A percentile compares a stretch with the other conserved stretches of the same genome.
These are phyloP conservation scores for Coffea eugenioides DNA, from an alignment of 257 asterid genomes.

Conservation along the genomic window DNA sequence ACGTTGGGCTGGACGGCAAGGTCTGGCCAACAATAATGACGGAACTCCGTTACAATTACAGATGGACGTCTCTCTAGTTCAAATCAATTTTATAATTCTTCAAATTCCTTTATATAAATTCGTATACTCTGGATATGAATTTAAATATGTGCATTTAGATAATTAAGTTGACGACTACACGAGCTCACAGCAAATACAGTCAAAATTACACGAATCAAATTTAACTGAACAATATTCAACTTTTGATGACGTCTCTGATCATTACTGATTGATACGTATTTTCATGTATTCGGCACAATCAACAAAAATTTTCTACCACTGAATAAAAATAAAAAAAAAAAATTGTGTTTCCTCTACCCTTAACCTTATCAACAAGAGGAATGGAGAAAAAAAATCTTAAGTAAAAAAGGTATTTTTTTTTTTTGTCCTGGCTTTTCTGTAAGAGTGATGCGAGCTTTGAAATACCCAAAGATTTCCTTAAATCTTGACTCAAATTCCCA, in stretches of 20 bases:
- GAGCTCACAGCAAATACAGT: too few relatives aligned
- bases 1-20: slow-evolving; percentile 73
- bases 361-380: neutral
- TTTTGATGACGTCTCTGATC: too few relatives aligned
- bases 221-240: too few relatives aligned
- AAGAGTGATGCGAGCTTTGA: too few relatives aligned
- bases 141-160: too few relatives aligned
- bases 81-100: too few relatives aligned
- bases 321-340: neutral
- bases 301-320: neutral
- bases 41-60: neutral
- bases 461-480: neutral
- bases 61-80: too few relatives aligned
- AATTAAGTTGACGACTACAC: too few relatives aligned
- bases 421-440: too few relatives aligned
- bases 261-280: neutral
- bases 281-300: neutral
- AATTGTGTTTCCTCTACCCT: neutral
- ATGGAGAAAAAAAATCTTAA: neutral
- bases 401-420: neutral
- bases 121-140: too few relatives aligned
- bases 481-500: neutral
- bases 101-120: too few relatives aligned
- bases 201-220: too few relatives aligned
- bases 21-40: slow-evolving; percentile 29